These are phyloP conservation scores for Salix viminalis DNA, from an alignment of 345 rosid species.

Conservation along the genomic window DNA sequence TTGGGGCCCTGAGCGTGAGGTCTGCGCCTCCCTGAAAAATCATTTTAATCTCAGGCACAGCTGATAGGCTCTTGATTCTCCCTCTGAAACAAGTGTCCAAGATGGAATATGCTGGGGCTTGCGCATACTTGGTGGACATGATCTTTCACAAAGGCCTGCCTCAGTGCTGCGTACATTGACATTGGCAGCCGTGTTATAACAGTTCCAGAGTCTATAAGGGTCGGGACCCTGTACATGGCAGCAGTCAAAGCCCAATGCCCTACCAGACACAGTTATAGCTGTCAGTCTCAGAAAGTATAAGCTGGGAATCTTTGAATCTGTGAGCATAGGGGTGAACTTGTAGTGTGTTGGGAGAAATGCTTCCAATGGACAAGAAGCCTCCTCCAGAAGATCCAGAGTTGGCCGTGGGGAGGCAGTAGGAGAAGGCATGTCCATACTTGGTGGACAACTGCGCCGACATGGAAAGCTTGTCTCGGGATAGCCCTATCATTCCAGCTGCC, in stretches of 20 bases:
- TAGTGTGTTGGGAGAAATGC: slow-evolving; percentile 16
- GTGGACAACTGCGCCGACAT: slow-evolving; percentile 31
- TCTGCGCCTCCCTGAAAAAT: slow-evolving; percentile 38
- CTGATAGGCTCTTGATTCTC: slow-evolving; percentile 18
- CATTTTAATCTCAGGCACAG: slow-evolving; percentile 30
- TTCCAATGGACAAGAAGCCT: slow-evolving; percentile 38
- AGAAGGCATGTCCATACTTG: slow-evolving; percentile 31
- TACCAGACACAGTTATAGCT: slow-evolving; percentile 26
- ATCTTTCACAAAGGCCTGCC: slow-evolving; percentile 25
- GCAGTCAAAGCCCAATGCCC: slow-evolving; percentile 25
- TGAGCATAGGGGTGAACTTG: slow-evolving; percentile 44
- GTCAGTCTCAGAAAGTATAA: slow-evolving; percentile 32
- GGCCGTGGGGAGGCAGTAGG: slow-evolving; percentile 45
- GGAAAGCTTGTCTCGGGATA: slow-evolving; percentile 42
- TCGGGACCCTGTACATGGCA: slow-evolving; percentile 21
- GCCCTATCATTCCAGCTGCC: slow-evolving; percentile 42
- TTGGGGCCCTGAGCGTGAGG: slow-evolving; percentile 25
- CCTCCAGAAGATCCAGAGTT: slow-evolving; percentile 17
- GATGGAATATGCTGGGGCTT: slow-evolving; percentile 31
- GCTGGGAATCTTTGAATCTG: slow-evolving; percentile 15
- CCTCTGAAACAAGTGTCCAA: slow-evolving; percentile 46
- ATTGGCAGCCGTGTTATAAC: slow-evolving; percentile 45
- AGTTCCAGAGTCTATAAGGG: slow-evolving; percentile 51
- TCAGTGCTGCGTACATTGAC: slow-evolving; percentile 28
- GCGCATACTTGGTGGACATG: slow-evolving; percentile 29